phyloP scores from a whole-genome alignment of 257 asterid genomes.

The Gardenia jasminoides region DNA sequence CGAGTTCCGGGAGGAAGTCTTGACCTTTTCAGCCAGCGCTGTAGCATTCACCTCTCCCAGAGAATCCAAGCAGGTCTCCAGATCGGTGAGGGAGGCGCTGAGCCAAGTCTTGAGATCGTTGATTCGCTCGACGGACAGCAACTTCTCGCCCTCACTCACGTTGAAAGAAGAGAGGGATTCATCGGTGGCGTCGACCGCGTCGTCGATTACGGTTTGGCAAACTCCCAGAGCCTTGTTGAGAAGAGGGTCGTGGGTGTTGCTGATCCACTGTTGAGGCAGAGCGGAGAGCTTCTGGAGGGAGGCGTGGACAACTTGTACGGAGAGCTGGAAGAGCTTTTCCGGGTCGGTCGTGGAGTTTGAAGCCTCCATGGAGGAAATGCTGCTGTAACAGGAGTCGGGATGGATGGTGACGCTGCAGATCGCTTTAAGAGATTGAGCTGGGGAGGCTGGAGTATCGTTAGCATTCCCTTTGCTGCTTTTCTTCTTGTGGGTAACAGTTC shows the following conservation, averaged over 20 bases:
- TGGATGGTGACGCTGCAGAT: conserved; percentile 59
- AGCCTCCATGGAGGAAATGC: conserved; percentile 30
- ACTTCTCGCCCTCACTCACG: conserved; percentile 20
- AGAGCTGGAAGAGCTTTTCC: conserved; percentile 45
- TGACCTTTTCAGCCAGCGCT: conserved; percentile 28
- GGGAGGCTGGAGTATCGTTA: conserved; percentile 20
- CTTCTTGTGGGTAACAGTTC: conserved; percentile 43
- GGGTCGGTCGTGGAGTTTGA: conserved; percentile 50
- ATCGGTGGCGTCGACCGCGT: conserved; percentile 57
- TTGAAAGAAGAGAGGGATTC: conserved; percentile 40
- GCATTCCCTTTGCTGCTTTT: conserved; percentile 17
- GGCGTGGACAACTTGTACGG: conserved; percentile 39
- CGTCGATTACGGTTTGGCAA: conserved; percentile 49
- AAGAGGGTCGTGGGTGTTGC: conserved; percentile 23
- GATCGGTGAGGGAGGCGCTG: conserved; percentile 61
- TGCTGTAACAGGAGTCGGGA: conserved; percentile 46
- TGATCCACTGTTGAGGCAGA: conserved; percentile 35
- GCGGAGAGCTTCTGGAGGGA: conserved; percentile 39
- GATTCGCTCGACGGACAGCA: conserved; percentile 19
- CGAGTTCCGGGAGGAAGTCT: conserved; percentile 44
- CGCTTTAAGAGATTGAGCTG: conserved; percentile 48
- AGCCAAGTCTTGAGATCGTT: conserved; percentile 63
- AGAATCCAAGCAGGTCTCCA: conserved; percentile 75
- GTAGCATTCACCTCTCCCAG: conserved; percentile 58
- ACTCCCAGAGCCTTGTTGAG: conserved; percentile 49